These are phyloP conservation scores for Starmerella cellae DNA, from an alignment of 805 yeast genomes.

Conservation along the genomic window DNA sequence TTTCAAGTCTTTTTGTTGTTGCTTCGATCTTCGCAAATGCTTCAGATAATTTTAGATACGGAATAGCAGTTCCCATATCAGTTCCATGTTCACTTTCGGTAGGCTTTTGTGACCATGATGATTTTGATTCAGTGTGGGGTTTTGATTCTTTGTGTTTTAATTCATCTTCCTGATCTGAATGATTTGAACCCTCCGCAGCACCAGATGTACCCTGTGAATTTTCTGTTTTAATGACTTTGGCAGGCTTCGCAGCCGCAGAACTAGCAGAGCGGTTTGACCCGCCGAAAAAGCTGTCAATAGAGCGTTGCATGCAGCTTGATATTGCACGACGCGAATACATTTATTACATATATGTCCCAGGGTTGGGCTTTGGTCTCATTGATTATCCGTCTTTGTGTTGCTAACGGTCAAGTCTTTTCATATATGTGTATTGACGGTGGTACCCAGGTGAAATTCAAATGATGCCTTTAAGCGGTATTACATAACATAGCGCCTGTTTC, in stretches of 20 bases:
- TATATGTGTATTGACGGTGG: no score
- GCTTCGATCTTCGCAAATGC: constrained; percentile 67
- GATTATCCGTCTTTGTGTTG: no score
- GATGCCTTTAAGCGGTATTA: no score
- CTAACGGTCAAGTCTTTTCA: no score
- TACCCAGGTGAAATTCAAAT: no score
- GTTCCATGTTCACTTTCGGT: background rate
- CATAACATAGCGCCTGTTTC: no score
- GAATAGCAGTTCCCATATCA: constrained; percentile 11
- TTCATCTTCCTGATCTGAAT: no score
- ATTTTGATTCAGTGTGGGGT: no score
- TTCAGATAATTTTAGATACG: constrained; percentile 38
- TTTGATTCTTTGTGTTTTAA: no score
- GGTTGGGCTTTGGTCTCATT: background rate
- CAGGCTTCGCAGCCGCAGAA: background rate
- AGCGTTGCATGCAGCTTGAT: constrained; percentile 17
- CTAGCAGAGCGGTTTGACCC: no score
- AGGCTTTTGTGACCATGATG: background rate
- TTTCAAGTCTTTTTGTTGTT: constrained; percentile 73
- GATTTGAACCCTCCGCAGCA: no score
- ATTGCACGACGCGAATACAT: constrained; percentile 11
- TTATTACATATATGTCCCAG: background rate
- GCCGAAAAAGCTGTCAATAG: constrained; percentile 21
- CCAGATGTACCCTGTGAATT: no score
- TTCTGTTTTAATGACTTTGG: constrained; percentile 3